phyloP scores from a whole-genome alignment of 2,329 filamentous ascomycete genomes.

The Emydomyces testavorans region DNA sequence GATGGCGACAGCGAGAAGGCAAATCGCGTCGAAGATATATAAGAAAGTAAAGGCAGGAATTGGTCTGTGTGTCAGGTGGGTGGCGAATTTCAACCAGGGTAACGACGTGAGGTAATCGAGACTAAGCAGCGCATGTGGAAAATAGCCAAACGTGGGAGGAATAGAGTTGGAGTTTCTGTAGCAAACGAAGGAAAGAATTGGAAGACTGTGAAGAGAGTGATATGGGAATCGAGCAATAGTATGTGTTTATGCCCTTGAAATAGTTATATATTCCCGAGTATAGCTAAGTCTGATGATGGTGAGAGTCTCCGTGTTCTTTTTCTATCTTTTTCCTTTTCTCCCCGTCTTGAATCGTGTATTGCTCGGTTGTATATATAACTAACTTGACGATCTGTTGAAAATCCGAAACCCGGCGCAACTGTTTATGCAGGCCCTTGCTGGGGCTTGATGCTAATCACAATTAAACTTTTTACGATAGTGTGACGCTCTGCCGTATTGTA shows the following conservation, averaged over 20 bases:
- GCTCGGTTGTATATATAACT: conserved; percentile 3
- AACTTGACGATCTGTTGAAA: neutral
- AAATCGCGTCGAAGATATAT: conserved; percentile 5
- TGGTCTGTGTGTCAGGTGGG: neutral
- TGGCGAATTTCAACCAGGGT: conserved; percentile 10
- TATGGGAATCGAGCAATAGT: neutral
- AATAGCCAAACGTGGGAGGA: neutral
- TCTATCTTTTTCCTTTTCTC: neutral
- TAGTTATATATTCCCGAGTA: no score
- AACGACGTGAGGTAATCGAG: conserved; percentile 1
- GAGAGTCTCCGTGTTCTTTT: neutral
- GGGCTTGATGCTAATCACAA: conserved; percentile 1
- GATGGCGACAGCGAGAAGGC: neutral
- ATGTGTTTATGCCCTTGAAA: no score
- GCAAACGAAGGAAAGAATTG: neutral
- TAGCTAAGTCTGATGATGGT: no score
- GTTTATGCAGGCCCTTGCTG: neutral
- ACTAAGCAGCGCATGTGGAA: conserved; percentile 1
- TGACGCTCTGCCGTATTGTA: neutral
- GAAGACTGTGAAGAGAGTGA: neutral
- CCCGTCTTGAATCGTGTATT: neutral
- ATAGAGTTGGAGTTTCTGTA: neutral
- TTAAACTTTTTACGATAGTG: neutral
- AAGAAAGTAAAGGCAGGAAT: conserved; percentile 2
- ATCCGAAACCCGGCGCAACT: neutral